phyloP scores from a whole-genome alignment of 371 early-diverging fungal genomes.

The Mortierella sp. region DNA sequence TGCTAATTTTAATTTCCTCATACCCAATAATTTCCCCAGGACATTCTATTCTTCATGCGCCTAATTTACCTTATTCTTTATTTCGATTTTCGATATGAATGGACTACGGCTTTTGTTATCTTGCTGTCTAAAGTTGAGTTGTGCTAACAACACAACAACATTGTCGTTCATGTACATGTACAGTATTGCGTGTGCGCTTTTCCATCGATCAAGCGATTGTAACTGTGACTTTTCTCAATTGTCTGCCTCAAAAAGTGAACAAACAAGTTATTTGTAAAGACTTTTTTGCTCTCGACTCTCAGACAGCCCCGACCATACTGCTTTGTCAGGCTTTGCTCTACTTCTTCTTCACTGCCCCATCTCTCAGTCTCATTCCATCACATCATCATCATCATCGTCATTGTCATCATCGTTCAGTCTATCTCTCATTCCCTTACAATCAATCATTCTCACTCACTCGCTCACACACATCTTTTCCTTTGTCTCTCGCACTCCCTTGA shows the following conservation, averaged over 20 bases:
- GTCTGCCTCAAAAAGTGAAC: neutral
- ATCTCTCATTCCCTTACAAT: neutral
- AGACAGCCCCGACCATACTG: neutral
- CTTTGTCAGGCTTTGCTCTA: neutral
- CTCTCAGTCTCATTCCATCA: slow-evolving; percentile 5
- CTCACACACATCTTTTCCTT: neutral
- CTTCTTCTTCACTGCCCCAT: neutral
- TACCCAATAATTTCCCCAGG: too few species aligned
- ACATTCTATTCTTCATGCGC: too few species aligned
- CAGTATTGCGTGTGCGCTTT: neutral
- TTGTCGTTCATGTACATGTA: too few species aligned
- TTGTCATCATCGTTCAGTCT: neutral
- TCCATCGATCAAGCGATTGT: neutral
- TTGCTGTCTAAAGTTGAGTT: too few species aligned
- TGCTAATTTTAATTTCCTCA: too few species aligned
- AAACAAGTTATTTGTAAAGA: slow-evolving; percentile 30
- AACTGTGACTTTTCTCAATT: neutral
- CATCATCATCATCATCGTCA: neutral
- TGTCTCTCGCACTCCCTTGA: neutral
- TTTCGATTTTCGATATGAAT: neutral
- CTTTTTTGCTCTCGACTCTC: neutral
- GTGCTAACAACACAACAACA: too few species aligned
- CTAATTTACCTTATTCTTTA: too few species aligned
- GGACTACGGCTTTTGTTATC: neutral
- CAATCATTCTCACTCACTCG: neutral